phyloP scores from a whole-genome alignment of 2,329 filamentous ascomycete genomes.

The Colletotrichum agaves region DNA sequence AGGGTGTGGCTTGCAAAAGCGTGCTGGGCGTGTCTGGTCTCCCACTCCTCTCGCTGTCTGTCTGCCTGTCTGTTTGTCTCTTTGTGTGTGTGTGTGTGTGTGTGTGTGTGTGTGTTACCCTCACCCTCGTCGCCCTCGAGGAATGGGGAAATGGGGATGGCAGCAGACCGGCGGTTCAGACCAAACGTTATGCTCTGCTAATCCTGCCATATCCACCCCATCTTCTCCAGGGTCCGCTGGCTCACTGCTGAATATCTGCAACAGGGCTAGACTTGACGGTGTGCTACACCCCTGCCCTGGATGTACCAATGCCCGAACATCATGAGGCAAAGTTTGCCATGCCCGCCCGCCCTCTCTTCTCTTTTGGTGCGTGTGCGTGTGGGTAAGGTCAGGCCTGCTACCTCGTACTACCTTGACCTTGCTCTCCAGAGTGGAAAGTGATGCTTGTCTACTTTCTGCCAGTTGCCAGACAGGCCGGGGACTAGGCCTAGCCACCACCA shows the following conservation, averaged over 20 bases:
- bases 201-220: constrained; percentile 48
- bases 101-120: constrained; percentile 14
- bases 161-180: constrained; percentile 46
- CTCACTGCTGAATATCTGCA: constrained; percentile 46
- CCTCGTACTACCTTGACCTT: constrained; percentile 12
- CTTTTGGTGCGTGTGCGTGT: constrained; percentile 9
- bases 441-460: constrained; percentile 40
- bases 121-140: neutral
- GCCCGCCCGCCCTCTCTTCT: constrained; percentile 30
- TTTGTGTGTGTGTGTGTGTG: neutral
- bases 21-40: constrained; percentile 33
- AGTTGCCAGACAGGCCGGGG: constrained; percentile 24
- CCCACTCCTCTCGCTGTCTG: neutral
- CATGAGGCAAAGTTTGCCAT: constrained; percentile 42
- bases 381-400: constrained; percentile 19
- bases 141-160: constrained; percentile 39
- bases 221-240: constrained; percentile 42
- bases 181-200: constrained; percentile 49
- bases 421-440: constrained; percentile 8
- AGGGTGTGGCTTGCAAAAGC: constrained; percentile 35
- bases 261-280: constrained; percentile 53
- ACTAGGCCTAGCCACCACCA: constrained; percentile 9
- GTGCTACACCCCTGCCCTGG: constrained; percentile 50
- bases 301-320: constrained; percentile 47
- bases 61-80: constrained; percentile 2